Evolutionary conservation across 768 basidiomycete species (phyloP), one percentile per base, ranked within the genome.

Genomic region (Amyloporia xantha): DNA sequence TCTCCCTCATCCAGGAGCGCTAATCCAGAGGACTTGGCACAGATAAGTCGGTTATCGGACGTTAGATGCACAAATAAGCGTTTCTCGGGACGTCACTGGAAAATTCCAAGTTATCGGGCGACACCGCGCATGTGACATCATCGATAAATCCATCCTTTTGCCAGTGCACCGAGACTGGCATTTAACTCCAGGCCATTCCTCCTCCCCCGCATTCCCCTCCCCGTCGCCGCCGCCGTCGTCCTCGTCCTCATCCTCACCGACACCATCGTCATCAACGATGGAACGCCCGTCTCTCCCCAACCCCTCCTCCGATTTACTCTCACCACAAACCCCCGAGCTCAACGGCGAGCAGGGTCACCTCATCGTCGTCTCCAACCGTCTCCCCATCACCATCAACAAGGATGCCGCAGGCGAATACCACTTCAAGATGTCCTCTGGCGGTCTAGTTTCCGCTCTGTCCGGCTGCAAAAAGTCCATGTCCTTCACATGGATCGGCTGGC

Each of bases 401-500:
- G 94, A 97, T 79, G 83, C 79, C 12, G 70, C 75, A 44, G 93
- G 93, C 64, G 84, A 95, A 66, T 97, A 94, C 68, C 90, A 94
- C 73, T 98, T 96, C 81, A 89, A 95, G 76, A 96, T 97, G 94
- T 94, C 91, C 51, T 94, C 91, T 2, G 96, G 96, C 24, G 96
- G 96, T 47, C 87, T 99, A 53, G 96, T 98, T 54, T 93, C 90
- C 46, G 96, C 96, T 52, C 83, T 99, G 56, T 87, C 88, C 20
- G 95, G 96, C 41, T 95, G 93, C 79, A 99, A 99, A 73, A 97
- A 96, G 71, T 92, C 87, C 28, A 84, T 98, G 77, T 85, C 80
- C 66, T 98, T 99, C 70, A 96, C 91, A 20, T 97, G 95, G 91
- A 94, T 96, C 59, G 89, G 90, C 49, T 96, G 91, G 91, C 86